phyloP scores from a whole-genome alignment of 805 yeast genomes.

The Saccharomycopsis fibuligera region DNA sequence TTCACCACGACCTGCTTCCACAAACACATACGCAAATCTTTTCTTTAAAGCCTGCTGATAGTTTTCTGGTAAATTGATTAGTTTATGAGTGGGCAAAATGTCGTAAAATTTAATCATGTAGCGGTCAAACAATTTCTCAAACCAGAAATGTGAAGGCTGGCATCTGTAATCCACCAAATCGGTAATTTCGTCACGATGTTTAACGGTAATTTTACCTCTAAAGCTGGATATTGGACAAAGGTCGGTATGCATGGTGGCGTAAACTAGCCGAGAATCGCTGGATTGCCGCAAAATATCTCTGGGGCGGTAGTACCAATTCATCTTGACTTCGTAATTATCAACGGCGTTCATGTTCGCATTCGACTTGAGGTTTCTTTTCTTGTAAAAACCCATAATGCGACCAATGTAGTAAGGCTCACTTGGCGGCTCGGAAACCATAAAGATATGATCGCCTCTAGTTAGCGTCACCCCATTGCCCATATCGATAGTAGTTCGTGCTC shows the following conservation, averaged over 20 bases:
- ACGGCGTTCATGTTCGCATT: constrained; percentile 36
- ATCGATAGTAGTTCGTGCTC: constrained; percentile 7
- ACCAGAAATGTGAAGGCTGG: constrained; percentile 70
- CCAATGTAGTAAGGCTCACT: constrained; percentile 94
- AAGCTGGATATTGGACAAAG: constrained; percentile 68
- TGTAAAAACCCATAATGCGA: constrained; percentile 65
- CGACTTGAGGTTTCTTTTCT: constrained; percentile 29
- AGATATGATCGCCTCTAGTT: constrained; percentile 50
- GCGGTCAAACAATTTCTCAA: constrained; percentile 78
- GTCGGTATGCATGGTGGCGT: constrained; percentile 82
- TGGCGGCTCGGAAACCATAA: constrained; percentile 85
- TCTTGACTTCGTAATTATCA: constrained; percentile 50
- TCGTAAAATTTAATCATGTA: constrained; percentile 81
- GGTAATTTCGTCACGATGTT: constrained; percentile 60
- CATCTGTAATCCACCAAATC: constrained; percentile 49
- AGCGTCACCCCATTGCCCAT: constrained; percentile 23
- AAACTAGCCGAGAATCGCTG: constrained; percentile 67
- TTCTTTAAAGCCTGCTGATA: constrained; percentile 57
- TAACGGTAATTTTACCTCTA: constrained; percentile 70
- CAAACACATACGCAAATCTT: constrained; percentile 67
- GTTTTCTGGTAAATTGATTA: constrained; percentile 52
- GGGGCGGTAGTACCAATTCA: constrained; percentile 91
- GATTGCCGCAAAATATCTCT: constrained; percentile 68
- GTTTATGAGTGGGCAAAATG: constrained; percentile 54
- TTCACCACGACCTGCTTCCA: constrained; percentile 61